Evolutionary conservation across 345 rosid genomes (phyloP).

Genomic region (Anacardium occidentale): DNA sequence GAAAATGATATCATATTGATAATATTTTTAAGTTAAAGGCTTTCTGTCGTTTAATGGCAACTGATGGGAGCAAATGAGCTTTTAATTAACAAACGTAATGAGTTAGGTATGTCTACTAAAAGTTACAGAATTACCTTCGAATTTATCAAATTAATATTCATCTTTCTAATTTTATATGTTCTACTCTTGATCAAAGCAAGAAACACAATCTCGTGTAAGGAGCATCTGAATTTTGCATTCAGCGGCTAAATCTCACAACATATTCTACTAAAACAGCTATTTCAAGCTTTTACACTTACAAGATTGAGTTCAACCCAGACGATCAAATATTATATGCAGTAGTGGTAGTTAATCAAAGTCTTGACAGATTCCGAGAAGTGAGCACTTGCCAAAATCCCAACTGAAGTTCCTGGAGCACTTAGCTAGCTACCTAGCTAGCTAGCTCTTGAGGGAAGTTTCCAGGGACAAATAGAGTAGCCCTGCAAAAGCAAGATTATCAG

Average conservation of each 20-base stretch:
- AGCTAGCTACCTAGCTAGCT: too few species aligned
- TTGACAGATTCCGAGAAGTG: conserved; percentile 53
- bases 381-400: conserved; percentile 38
- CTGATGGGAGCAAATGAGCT: too few species aligned
- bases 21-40: too few species aligned
- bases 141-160: too few species aligned
- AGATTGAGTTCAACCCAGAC: not conserved
- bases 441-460: conserved; percentile 20
- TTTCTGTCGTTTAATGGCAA: too few species aligned
- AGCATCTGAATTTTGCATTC: not conserved
- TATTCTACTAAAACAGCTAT: not conserved
- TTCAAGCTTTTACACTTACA: not conserved
- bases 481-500: not conserved
- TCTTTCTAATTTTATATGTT: too few species aligned
- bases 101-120: too few species aligned
- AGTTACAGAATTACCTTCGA: too few species aligned
- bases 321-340: not conserved
- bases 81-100: too few species aligned
- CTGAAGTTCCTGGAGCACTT: not conserved
- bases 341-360: not conserved
- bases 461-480: not conserved
- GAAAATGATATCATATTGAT: too few species aligned
- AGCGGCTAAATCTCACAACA: not conserved
- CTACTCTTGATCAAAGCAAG: too few species aligned
- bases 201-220: too few species aligned